Evolutionary conservation across 2,329 filamentous ascomycete species (phyloP), one percentile per base, ranked within the genome.

Genomic region (Xylariaceae sp.): DNA sequence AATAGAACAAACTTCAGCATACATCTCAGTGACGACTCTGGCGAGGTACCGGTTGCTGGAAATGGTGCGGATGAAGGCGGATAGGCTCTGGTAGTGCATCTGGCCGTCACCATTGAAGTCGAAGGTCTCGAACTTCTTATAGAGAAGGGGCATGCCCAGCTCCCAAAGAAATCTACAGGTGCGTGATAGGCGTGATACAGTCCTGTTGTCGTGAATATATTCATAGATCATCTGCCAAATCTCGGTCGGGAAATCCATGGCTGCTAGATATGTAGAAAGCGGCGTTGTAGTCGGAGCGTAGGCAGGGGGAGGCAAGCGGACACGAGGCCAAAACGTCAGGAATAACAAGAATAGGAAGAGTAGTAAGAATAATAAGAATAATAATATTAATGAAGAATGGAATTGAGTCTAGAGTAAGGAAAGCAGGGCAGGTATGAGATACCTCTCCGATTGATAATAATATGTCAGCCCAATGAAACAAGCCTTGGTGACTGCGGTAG

Each of bases 191-290:
- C 55, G 49, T 7, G 60, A 58, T 19, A 62, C 5, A 4, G 55
- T 59, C 47, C 27, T 51, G 4, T 60, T 60, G 27, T 62, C 60
- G 34, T 45, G 50, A 31, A 62, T 56, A 31, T 45, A 54, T 11
- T 54, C 55, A 50, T 60, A 58, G 3, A 60, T 57, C 53, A 60
- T 58, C 30, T 59, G 55, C 60, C 60, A 62, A 44, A 62, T 58
- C 52, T 62, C 60, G 40, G 56, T 60, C 12, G 60, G 60, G 11
- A 62, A 53, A 39, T 60, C 57, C 56, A 60, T 60, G 56, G 43
- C 41, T 31, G 11, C 30, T 40, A 26, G 29, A 41, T 27, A 8
- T 19, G 19, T 19, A 19, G 19, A 19, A 2, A 37, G 45, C n/a
- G 19, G 35, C 19, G 27, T 6, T 19, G 34, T 26, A 43, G 48